phyloP scores from a whole-genome alignment of 2,329 filamentous ascomycete genomes.

The Exophiala alcalophila region DNA sequence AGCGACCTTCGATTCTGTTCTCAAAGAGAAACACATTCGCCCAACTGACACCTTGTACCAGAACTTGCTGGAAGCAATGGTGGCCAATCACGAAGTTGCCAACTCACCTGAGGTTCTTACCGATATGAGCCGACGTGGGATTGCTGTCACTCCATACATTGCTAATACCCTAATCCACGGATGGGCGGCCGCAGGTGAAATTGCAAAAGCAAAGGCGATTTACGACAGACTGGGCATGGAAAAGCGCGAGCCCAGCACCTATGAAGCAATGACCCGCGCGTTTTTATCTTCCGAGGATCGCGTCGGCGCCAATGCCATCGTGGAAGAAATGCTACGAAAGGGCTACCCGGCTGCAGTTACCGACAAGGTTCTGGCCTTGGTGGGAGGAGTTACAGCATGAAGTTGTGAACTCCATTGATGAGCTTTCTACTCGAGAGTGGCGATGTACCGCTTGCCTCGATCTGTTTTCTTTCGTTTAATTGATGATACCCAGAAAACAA shows the following conservation, averaged over 20 bases:
- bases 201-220: slow-evolving; percentile 72
- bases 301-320: slow-evolving; percentile 70
- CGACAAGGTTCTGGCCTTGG: slow-evolving; percentile 87
- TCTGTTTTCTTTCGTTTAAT: slow-evolving; percentile 17
- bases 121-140: slow-evolving; percentile 69
- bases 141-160: slow-evolving; percentile 94
- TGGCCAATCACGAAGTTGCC: slow-evolving; percentile 82
- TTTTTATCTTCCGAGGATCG: slow-evolving; percentile 82
- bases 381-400: slow-evolving; percentile 48
- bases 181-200: slow-evolving; percentile 82
- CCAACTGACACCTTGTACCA: slow-evolving; percentile 88
- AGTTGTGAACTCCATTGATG: slow-evolving; percentile 1
- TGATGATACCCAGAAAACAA: slow-evolving; percentile 24
- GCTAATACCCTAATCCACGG: slow-evolving; percentile 97
- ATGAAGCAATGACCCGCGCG: slow-evolving; percentile 96
- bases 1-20: slow-evolving; percentile 75
- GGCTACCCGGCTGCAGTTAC: slow-evolving; percentile 91
- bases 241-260: slow-evolving; percentile 92
- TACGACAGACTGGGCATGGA: slow-evolving; percentile 74
- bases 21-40: slow-evolving; percentile 64
- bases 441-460: slow-evolving; percentile 24
- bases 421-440: slow-evolving; percentile 21
- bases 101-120: slow-evolving; percentile 71
- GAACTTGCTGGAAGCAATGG: slow-evolving; percentile 94
- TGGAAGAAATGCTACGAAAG: slow-evolving; percentile 83